These are phyloP conservation scores for Hordeum vulgare DNA, from an alignment of 176 grass and related monocot species.

Conservation along the genomic window MorexV3_pseudomolecules_assembly NC_058519.1:532824289-532824788, in stretches of 20 bases:
- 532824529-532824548: constrained; percentile 16
- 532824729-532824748: constrained; percentile 20
- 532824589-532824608: neutral
- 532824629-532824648: constrained; percentile 34
- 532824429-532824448: constrained; percentile 5
- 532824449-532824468: constrained; percentile 1
- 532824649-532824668: constrained; percentile 10
- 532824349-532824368: constrained; percentile 27
- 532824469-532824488: constrained; percentile 22
- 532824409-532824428: constrained; percentile 8
- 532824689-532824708: constrained; percentile 10
- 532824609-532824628: constrained; percentile 48
- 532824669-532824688: constrained; percentile 28
- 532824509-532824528: constrained; percentile 15
- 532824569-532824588: constrained; percentile 3
- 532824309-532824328: constrained; percentile 8
- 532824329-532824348: constrained; percentile 2
- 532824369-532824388: constrained; percentile 46
- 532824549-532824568: constrained; percentile 9
- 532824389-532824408: constrained; percentile 34
- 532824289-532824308: constrained; percentile 3
- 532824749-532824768: constrained; percentile 12
- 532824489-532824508: neutral
- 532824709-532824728: constrained; percentile 26
- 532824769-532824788: constrained; percentile 6